Evolutionary conservation across 192 early-diverging fungal genomes (phyloP).

Genomic region (Bifiguratus adelaidae): DNA sequence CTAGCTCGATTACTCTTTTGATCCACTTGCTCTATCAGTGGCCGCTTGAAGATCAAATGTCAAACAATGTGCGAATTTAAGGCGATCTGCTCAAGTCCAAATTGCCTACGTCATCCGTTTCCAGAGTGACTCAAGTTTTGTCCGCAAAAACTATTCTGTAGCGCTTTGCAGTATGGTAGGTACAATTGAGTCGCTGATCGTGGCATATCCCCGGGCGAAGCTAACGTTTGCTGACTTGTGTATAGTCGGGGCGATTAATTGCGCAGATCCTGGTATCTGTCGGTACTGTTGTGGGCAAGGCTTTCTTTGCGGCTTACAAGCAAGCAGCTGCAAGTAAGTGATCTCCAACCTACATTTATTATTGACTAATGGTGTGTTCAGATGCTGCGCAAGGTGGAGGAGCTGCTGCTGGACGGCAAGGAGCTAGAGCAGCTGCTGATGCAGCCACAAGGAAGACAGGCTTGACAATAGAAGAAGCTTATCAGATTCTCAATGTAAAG

Average conservation of each 20-base stretch:
- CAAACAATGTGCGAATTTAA: too few species aligned
- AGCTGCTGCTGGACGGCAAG: conserved; percentile 38
- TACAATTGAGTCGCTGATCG: too few species aligned
- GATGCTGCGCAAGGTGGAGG: conserved; percentile 56
- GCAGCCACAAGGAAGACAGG: conserved; percentile 65
- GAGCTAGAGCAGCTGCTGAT: conserved; percentile 51
- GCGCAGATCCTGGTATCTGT: conserved; percentile 71
- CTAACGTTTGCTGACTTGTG: conserved; percentile 4
- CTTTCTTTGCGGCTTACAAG: conserved; percentile 89
- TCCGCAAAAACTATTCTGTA: too few species aligned
- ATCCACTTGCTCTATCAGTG: too few species aligned
- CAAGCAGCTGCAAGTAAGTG: conserved; percentile 76
- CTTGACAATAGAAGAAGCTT: conserved; percentile 84
- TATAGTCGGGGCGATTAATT: conserved; percentile 59
- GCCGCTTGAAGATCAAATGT: too few species aligned
- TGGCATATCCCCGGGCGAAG: too few species aligned
- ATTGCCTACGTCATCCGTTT: too few species aligned
- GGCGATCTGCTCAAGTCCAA: too few species aligned
- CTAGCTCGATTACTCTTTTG: too few species aligned
- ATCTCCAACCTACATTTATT: not conserved
- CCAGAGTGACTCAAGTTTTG: too few species aligned
- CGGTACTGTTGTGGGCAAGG: conserved; percentile 75
- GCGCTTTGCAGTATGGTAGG: too few species aligned
- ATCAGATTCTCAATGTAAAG: conserved; percentile 79
- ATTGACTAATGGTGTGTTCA: conserved; percentile 8